Conservation (phyloP, 1,139 yeast genomes). For the Geotrichum aggregatum region DNA sequence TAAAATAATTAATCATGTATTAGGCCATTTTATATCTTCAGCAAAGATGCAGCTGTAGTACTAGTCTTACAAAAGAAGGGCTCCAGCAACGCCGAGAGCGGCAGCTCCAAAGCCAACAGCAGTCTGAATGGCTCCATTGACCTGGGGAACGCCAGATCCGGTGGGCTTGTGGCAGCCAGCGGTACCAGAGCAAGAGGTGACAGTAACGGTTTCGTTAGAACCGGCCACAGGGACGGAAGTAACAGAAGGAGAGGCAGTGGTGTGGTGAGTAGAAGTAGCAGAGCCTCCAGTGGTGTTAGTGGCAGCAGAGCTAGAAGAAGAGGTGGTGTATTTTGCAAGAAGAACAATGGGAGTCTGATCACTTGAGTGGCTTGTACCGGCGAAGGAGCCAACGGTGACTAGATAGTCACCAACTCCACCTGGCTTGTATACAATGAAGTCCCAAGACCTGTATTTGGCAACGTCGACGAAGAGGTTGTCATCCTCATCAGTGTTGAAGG, state of each 20-base stretch:
- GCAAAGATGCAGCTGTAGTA: too few species aligned
- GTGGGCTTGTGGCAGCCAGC: neutral
- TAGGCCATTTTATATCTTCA: too few species aligned
- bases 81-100: constrained; percentile 15
- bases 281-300: neutral
- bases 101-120: constrained; percentile 13
- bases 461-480: too few species aligned
- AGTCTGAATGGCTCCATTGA: constrained; percentile 12
- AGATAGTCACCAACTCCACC: too few species aligned
- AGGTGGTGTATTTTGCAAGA: neutral
- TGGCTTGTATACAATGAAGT: neutral
- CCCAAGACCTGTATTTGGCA: too few species aligned
- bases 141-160: constrained; percentile 1
- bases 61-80: constrained; percentile 16
- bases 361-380: too few species aligned
- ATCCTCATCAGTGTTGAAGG: neutral
- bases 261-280: neutral
- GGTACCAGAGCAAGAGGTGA: neutral
- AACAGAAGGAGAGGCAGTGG: too few species aligned
- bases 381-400: neutral
- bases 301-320: constrained; percentile 1
- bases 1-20: too few species aligned
- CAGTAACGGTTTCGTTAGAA: neutral
- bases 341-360: constrained; percentile 1
- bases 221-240: too few species aligned